phyloP scores from a whole-genome alignment of 192 early-diverging fungal genomes.

The Haplosporangium gracile region DNA sequence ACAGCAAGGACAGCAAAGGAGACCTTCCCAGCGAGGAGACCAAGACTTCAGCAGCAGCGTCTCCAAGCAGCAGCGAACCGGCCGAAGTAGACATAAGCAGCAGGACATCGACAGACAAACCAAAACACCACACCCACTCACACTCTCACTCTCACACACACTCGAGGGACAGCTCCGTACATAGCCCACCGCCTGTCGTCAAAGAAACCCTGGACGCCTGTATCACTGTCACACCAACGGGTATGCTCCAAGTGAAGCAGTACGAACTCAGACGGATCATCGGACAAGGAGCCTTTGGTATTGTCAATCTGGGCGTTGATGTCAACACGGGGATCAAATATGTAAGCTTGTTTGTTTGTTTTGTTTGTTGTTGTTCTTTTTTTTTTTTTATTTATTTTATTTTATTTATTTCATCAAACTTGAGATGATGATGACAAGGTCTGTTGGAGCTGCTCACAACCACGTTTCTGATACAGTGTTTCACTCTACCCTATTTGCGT shows the following conservation, averaged over 20 bases:
- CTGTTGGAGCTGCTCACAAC: background rate
- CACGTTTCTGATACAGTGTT: background rate
- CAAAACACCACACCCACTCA: background rate
- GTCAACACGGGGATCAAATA: constrained; percentile 63
- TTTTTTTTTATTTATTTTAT: too few relatives aligned
- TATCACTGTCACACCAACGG: constrained; percentile 76
- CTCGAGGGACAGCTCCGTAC: constrained; percentile 29
- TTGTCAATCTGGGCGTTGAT: constrained; percentile 82
- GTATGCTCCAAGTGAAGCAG: constrained; percentile 82
- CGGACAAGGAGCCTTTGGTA: constrained; percentile 94
- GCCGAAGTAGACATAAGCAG: background rate
- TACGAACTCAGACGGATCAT: constrained; percentile 83
- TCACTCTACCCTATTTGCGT: background rate
- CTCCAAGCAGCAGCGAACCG: background rate
- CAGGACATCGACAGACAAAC: background rate
- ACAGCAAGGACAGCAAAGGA: background rate
- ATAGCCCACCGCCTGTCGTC: constrained; percentile 24
- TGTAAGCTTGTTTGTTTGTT: constrained; percentile 57
- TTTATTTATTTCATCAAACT: background rate
- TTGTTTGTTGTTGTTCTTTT: background rate
- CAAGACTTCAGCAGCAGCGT: background rate
- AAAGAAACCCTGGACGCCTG: constrained; percentile 65
- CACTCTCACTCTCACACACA: background rate
- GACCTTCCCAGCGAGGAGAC: background rate
- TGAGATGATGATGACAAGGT: background rate